Evolutionary conservation across 2,329 filamentous ascomycete species (phyloP).

Genomic region (Trichoderma harzianum): DNA sequence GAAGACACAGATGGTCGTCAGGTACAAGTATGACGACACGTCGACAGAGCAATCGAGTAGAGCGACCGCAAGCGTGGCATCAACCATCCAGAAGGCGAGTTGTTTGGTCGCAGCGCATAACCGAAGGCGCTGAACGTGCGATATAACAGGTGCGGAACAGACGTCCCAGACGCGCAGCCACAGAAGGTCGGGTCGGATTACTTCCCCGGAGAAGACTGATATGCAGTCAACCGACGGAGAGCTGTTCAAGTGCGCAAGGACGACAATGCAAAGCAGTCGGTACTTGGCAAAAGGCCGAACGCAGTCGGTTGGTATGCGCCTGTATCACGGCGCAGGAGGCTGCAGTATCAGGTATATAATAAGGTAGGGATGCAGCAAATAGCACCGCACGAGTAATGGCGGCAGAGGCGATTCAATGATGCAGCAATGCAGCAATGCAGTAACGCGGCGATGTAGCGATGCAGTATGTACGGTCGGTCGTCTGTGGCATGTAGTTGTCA

Average conservation of each 20-base stretch:
- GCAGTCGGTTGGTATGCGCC: background rate
- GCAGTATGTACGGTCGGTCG: background rate
- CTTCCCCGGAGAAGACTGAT: background rate
- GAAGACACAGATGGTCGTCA: background rate
- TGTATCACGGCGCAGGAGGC: background rate
- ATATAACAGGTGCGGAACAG: slow-evolving; percentile 3
- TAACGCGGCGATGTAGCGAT: background rate
- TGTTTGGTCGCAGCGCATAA: background rate
- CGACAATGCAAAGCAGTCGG: background rate
- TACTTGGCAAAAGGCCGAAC: background rate
- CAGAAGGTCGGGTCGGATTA: background rate
- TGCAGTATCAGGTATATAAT: background rate
- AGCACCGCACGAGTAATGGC: background rate
- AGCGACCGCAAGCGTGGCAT: slow-evolving; percentile 3
- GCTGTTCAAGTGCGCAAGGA: background rate
- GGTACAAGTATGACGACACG: background rate
- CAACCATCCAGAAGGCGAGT: slow-evolving; percentile 13
- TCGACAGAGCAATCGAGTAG: background rate
- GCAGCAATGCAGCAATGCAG: background rate
- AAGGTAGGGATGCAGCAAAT: slow-evolving; percentile 4
- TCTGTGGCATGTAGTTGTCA: background rate
- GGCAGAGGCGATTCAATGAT: background rate
- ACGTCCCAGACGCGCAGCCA: background rate
- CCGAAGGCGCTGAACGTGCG: background rate
- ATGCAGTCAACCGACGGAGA: background rate